These are phyloP conservation scores for Fusarium heterosporum DNA, from an alignment of 2,329 filamentous ascomycete genomes.

Conservation along the genomic window DNA sequence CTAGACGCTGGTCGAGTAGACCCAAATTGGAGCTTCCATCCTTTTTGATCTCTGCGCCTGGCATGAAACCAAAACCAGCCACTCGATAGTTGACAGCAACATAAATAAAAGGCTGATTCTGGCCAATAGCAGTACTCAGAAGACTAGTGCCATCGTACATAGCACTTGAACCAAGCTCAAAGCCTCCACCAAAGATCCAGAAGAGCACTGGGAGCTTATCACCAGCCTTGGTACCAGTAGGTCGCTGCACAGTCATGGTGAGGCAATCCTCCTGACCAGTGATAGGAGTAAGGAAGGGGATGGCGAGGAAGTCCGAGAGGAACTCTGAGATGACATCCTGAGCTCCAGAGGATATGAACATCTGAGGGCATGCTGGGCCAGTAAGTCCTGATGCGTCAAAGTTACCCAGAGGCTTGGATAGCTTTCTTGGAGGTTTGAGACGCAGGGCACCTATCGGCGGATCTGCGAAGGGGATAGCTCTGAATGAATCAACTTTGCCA, in stretches of 20 bases:
- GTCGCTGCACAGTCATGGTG: conserved; percentile 69
- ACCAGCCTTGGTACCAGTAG: conserved; percentile 63
- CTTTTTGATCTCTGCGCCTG: conserved; percentile 73
- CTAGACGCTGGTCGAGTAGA: conserved; percentile 77
- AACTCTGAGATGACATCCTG: conserved; percentile 57
- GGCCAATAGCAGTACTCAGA: conserved; percentile 57
- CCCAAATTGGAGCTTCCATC: conserved; percentile 79
- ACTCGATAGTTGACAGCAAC: conserved; percentile 84
- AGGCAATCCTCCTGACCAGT: conserved; percentile 73
- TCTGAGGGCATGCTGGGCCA: conserved; percentile 77
- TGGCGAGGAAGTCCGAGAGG: conserved; percentile 63
- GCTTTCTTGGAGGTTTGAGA: conserved; percentile 72
- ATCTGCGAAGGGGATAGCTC: conserved; percentile 80
- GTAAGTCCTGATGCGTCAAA: conserved; percentile 66
- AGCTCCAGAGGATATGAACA: conserved; percentile 67
- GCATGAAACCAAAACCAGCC: conserved; percentile 79
- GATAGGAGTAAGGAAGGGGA: conserved; percentile 67
- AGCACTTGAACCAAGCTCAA: conserved; percentile 63
- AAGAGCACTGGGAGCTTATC: conserved; percentile 74
- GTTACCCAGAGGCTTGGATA: conserved; percentile 68
- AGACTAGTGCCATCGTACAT: conserved; percentile 66
- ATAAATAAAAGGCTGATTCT: conserved; percentile 71
- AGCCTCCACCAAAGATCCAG: conserved; percentile 78
- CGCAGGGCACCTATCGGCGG: conserved; percentile 74
- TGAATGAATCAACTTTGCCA: conserved; percentile 72